These are phyloP conservation scores for Penicillium sp. DNA, from an alignment of 2,329 filamentous ascomycete species.

Conservation along the genomic window DNA sequence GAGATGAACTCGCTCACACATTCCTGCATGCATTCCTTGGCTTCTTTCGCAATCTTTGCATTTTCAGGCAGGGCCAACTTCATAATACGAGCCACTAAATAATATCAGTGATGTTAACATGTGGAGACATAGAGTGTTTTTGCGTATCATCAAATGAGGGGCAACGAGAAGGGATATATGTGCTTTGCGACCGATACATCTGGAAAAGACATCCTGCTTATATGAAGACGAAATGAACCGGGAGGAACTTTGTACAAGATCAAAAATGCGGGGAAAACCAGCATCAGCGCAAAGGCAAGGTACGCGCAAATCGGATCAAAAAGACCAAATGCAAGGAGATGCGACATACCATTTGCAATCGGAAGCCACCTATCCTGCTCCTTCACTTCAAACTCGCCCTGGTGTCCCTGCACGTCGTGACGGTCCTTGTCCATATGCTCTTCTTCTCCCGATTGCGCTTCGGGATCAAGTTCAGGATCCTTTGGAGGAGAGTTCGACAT, in stretches of 20 bases:
- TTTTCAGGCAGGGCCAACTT: conserved; percentile 96
- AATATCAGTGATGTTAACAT: conserved; percentile 53
- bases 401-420: conserved; percentile 63
- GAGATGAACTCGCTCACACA: conserved; percentile 99
- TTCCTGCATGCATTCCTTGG: conserved; percentile 99
- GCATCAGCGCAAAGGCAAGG: conserved; percentile 35
- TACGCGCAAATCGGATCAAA: conserved; percentile 54
- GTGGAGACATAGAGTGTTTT: background rate
- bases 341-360: conserved; percentile 97
- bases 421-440: conserved; percentile 76
- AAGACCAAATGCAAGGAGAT: conserved; percentile 37
- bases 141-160: background rate
- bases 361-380: conserved; percentile 99
- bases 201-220: background rate
- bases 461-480: conserved; percentile 83
- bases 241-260: conserved; percentile 1
- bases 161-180: background rate
- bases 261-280: conserved; percentile 28
- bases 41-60: conserved; percentile 98
- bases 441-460: conserved; percentile 86
- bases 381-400: conserved; percentile 97
- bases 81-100: conserved; percentile 98
- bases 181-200: background rate
- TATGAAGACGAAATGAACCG: background rate
- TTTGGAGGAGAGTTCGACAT: conserved; percentile 96